These are phyloP conservation scores for Eucalyptus globulus DNA, from an alignment of 345 rosid genomes.

Conservation along the genomic window DNA sequence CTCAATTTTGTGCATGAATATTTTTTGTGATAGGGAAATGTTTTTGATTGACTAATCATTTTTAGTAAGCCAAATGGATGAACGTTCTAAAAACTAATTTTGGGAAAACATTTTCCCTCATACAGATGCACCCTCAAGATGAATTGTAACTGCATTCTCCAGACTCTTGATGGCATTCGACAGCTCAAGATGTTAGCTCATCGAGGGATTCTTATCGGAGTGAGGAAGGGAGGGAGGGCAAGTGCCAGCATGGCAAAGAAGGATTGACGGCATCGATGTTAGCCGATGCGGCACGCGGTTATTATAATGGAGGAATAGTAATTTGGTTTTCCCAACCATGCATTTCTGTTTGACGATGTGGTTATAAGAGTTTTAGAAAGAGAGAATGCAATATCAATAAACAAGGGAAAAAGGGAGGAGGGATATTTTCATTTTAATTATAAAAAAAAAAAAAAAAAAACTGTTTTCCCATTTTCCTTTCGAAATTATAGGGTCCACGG, in stretches of 20 bases:
- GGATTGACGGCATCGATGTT: accelerated
- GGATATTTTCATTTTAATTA: neutral
- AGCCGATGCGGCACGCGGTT: neutral
- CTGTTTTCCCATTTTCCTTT: neutral
- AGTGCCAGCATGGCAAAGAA: neutral
- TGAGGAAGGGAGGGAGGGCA: neutral
- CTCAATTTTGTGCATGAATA: too few relatives aligned
- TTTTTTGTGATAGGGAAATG: too few relatives aligned
- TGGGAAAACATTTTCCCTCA: too few relatives aligned
- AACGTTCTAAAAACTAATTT: too few relatives aligned
- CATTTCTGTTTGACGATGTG: neutral
- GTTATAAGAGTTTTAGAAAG: neutral
- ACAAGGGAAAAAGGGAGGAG: neutral
- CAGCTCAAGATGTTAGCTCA: neutral
- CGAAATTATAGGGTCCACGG: neutral
- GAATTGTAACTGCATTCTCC: neutral
- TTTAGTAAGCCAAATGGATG: too few relatives aligned
- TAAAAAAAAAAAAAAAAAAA: neutral
- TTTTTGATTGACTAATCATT: too few relatives aligned
- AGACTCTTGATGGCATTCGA: neutral
- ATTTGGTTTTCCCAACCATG: neutral
- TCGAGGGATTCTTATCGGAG: neutral
- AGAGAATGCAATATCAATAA: neutral
- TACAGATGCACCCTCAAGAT: too few relatives aligned
- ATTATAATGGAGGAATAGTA: neutral